These are phyloP conservation scores for Rhizopus sp. DNA, from an alignment of 371 early-diverging fungal species.

Conservation along the genomic window DNA sequence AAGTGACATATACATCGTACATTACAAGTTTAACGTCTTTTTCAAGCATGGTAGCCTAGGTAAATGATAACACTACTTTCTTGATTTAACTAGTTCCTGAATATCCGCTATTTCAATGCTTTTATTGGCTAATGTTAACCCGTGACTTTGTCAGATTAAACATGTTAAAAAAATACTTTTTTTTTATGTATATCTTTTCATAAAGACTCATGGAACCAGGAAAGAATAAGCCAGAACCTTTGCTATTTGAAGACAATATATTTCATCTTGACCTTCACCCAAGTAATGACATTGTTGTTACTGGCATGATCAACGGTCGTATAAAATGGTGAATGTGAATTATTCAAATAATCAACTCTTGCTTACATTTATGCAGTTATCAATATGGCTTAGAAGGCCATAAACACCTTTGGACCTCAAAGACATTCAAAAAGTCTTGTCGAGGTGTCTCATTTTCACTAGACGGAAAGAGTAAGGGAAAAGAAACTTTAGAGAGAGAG, in stretches of 20 bases:
- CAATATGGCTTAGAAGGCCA: conserved; percentile 48
- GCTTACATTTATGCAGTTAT: conserved; percentile 28
- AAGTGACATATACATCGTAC: no score
- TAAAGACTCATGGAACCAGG: neutral
- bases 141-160: no score
- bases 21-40: no score
- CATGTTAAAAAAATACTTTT: no score
- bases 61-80: no score
- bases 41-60: no score
- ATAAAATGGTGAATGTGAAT: conserved; percentile 45
- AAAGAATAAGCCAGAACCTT: conserved; percentile 9
- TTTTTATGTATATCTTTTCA: no score
- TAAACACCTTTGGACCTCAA: conserved; percentile 54
- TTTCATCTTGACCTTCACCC: conserved; percentile 79
- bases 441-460: conserved; percentile 71
- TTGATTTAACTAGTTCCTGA: no score
- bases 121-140: no score
- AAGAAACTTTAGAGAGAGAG: neutral
- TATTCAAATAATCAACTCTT: conserved; percentile 5
- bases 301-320: conserved; percentile 73
- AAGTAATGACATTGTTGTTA: conserved; percentile 59
- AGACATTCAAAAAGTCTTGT: conserved; percentile 78
- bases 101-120: no score
- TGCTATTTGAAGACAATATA: conserved; percentile 43
- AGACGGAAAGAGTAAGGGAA: conserved; percentile 63